Conservation (phyloP, 768 basidiomycete species). For the Saitozyma sp. region DNA sequence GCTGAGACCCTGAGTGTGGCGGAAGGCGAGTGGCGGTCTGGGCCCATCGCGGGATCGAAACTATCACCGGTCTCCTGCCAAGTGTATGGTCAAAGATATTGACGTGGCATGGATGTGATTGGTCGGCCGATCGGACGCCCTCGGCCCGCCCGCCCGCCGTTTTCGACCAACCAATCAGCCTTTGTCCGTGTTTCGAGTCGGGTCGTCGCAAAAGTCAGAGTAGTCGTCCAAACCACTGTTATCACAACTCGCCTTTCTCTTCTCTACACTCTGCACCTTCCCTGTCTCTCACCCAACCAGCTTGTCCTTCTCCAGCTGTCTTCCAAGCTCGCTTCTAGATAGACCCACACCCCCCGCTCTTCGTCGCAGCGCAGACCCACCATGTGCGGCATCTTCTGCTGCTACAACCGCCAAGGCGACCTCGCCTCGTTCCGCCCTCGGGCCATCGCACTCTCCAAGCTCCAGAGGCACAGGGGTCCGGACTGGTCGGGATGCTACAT, state of each 20-base stretch:
- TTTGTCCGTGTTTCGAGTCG: too few species aligned
- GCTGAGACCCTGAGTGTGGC: too few species aligned
- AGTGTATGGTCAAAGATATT: too few species aligned
- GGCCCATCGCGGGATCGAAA: too few species aligned
- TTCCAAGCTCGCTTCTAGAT: background rate
- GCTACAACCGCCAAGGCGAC: constrained; percentile 70
- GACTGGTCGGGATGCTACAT: constrained; percentile 98
- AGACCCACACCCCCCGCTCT: constrained; percentile 1
- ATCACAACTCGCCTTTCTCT: background rate
- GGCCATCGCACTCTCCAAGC: constrained; percentile 82
- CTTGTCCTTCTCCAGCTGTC: background rate
- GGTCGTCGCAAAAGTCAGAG: too few species aligned
- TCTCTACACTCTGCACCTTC: background rate
- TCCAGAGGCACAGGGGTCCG: constrained; percentile 88
- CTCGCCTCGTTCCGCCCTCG: constrained; percentile 68
- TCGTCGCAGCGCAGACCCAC: constrained; percentile 8
- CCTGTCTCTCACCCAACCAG: background rate
- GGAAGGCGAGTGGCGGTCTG: too few species aligned
- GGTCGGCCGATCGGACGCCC: too few species aligned
- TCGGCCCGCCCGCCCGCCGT: too few species aligned
- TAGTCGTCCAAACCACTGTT: too few species aligned
- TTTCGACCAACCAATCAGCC: too few species aligned
- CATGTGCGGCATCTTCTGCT: constrained; percentile 93
- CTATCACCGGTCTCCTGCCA: too few species aligned
- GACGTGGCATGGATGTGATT: too few species aligned